Evolutionary conservation across 2,329 filamentous ascomycete species (phyloP), one percentile per base, ranked within the genome.

Genomic region (Geosmithia flava): DNA sequence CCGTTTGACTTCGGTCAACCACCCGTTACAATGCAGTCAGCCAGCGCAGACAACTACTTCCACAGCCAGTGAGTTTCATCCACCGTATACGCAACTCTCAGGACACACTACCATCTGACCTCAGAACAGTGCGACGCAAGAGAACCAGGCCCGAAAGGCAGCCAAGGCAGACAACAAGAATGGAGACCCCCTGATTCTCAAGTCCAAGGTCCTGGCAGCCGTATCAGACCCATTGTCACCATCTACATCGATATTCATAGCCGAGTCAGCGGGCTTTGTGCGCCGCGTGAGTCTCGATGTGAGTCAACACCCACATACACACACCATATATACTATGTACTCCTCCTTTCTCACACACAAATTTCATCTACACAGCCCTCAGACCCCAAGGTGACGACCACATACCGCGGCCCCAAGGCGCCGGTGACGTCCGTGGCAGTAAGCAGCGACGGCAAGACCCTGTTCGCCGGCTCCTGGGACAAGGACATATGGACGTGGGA

Each of bases 381-480:
- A 15, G 64, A 59, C 27, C 42, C 56, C 15, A 63, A 52, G 47
- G 53, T 53, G 15, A 65, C 72, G 3, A 53, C 53, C 13, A 65
- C 73, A 3, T 95, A 85, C 59, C 77, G 78, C 58, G 88, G 88
- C 2, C 87, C 90, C 17, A 76, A 75, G 44, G 84, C 87, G 3
- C 93, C 93, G 1, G 71, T 95, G 10, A 91, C 87, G 10, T 86
- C 84, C 54, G 66, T 95, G 27, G 80, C 85, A 16, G 70, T 87
- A 37, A 81, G 78, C 43, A 75, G 80, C 15, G 68, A 68, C 23
- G 72, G 70, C 51, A 65, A 63, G 46, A 84, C 75, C 1, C 60
- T 96, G 11, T 96, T 88, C 63, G 88, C 88, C 20, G 91, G 90
- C 33, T 93, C 83, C 50, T 98, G 93, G 93, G 91, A 98, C 67